Conservation (phyloP, 2,329 filamentous ascomycete species). For the Aspergillus niger region DNA sequence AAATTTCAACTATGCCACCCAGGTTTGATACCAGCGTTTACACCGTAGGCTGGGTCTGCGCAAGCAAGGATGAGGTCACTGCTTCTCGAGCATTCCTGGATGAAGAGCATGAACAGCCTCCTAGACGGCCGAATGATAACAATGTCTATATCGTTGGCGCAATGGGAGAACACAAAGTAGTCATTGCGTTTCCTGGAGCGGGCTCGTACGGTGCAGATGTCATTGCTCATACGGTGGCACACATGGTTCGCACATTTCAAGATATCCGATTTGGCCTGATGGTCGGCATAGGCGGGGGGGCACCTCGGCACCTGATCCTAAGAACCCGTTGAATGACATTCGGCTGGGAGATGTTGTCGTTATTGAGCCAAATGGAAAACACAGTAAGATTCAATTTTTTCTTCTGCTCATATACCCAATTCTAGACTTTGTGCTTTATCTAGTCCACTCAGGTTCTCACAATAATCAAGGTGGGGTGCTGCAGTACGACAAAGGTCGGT, state of each 20-base stretch:
- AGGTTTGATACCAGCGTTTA: background rate
- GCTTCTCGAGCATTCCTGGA: constrained; percentile 1
- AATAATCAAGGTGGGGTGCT: constrained; percentile 4
- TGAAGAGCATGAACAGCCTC: background rate
- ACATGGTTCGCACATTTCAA: background rate
- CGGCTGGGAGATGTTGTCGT: background rate
- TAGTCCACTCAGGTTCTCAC: too few species aligned
- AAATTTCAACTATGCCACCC: too few species aligned
- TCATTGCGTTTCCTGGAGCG: background rate
- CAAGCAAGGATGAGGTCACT: background rate
- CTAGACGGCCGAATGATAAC: background rate
- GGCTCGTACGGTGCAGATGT: background rate
- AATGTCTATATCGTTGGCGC: background rate
- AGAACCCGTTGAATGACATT: background rate
- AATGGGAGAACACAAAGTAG: background rate
- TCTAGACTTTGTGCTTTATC: too few species aligned
- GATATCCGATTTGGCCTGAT: background rate
- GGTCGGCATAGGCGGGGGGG: background rate
- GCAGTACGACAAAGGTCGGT: constrained; percentile 8
- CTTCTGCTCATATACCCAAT: too few species aligned
- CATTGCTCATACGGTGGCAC: background rate
- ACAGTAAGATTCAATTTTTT: background rate
- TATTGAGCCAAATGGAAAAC: background rate
- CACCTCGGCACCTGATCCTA: background rate
- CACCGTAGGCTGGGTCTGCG: constrained; percentile 1